Evolutionary conservation across 345 rosid species (phyloP), one percentile per base, ranked within the genome.

Genomic region (Litchi chinensis): DNA sequence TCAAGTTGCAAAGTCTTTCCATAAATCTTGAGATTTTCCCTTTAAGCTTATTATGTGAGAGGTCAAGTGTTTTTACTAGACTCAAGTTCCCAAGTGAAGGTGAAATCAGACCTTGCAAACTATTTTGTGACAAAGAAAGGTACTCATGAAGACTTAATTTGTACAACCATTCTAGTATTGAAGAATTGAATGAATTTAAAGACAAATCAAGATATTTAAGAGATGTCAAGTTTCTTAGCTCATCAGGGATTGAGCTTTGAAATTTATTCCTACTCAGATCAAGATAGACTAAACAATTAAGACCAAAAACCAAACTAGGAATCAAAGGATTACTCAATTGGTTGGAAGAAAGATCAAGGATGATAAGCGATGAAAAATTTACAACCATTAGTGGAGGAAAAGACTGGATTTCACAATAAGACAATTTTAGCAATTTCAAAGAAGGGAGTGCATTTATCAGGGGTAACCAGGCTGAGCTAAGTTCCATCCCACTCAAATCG

Each of bases 71-170:
- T n/a, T 21, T 1, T 6, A 2, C 79, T 72, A 40, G 79, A 5
- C 81, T 71, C 66, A 83, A 48, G 78, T 79, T 76, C 32, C 57
- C 41, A 21, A 79, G 41, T 9, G 46, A 11, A 70, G 24, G 50
- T 5, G 85, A 22, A 7, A 79, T 32, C 15, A 2, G 5, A n/a
- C 85, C 82, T 5, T 40, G 6, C 28, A 82, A 76, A 4, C 2
- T 1, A 18, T 70, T 79, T 10, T 9, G 0, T 0, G 3, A 4
- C 41, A 75, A 69, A 26, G 19, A 8, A 19, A 79, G 70, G 37
- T 15, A 5, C 75, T 68, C 41, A 44, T 79, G 74, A n/a, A 24
- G 62, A 0, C 8, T 59, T 1, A 70, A 50, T 22, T 11, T 21
- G 8, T 44, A 70, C 18, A 80, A 50, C 83, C 79, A 76, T 10